Evolutionary conservation across 208 protist species (phyloP).

Genomic region (Leishmania major): DNA sequence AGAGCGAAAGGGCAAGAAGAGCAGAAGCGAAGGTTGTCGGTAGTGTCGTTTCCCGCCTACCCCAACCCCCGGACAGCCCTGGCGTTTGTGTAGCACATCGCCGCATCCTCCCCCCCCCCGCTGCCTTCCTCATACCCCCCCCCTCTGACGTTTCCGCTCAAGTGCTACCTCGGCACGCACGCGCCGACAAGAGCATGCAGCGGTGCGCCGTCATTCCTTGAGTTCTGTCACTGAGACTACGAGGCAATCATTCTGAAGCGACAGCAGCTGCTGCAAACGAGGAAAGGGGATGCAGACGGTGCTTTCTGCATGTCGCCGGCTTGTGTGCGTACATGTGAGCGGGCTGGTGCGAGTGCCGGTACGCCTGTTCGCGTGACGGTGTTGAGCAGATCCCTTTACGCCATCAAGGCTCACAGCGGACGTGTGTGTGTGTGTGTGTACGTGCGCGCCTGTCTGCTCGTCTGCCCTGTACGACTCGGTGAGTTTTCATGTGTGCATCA

Average conservation of each 20-base stretch:
- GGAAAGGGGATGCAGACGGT: neutral
- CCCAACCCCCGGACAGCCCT: neutral
- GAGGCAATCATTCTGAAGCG: neutral
- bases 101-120: neutral
- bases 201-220: neutral
- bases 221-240: neutral
- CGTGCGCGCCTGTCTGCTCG: too few species aligned
- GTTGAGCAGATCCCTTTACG: too few species aligned
- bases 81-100: neutral
- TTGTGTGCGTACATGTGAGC: neutral
- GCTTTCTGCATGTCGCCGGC: neutral
- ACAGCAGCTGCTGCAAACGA: neutral
- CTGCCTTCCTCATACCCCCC: neutral
- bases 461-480: too few species aligned
- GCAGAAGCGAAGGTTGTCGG: neutral
- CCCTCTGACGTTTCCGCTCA: neutral
- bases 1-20: neutral
- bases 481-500: too few species aligned
- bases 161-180: neutral
- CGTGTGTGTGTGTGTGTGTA: too few species aligned
- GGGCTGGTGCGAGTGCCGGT: too few species aligned
- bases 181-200: neutral
- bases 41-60: neutral
- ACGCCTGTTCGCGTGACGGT: too few species aligned
- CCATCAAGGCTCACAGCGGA: too few species aligned